Base-by-base conservation (phyloP, 768 basidiomycete species). In the Termitomyces sp. region DNA sequence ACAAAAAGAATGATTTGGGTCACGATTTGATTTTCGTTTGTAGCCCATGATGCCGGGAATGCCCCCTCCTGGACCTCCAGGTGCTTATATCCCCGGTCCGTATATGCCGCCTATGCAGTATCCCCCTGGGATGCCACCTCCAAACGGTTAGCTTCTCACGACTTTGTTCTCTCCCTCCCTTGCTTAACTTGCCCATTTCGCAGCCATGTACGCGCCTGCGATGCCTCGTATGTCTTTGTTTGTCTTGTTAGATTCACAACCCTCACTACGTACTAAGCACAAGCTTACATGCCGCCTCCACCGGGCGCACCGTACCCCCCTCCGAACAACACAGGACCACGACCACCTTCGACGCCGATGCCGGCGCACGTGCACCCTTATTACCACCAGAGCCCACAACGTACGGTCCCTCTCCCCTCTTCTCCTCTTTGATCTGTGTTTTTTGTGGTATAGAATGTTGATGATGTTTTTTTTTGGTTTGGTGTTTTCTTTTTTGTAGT, bases 61-160 rank as follows among this genome's bases (percentile, higher is more conserved):
- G 86, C 80, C 80, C 9, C 89, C 91, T 31, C 88, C 87, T 52
- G 82, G 79, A 31, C 90, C 90, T 22, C 91, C 89, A 57, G 88
- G 87, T 36, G 79, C 84, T 52, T 93, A 89, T 70, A 90, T 93
- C 74, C 87, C 85, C 58, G 80, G 79, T 20, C 91, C 86, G 3
- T 93, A 87, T 67, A 91, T 93, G 87, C 90, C 87, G 69, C 89
- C 80, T 46, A 92, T 94, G 86, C 86, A 81, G 16, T 93, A 93
- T 71, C 89, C 89, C 34, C 88, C 86, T 27, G 77, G 76, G 60
- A 91, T 93, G 82, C 89, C 84, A 22, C 89, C 86, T 60, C 89
- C 91, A 58, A 90, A 87, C 71, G 88, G 89, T 82, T 64, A 75
- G 76, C 37, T 37, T 16, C 36, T 11, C 4, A 34, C 6, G 33